Evolutionary conservation across 371 early-diverging fungal genomes (phyloP).

Genomic region (Mucor irregularis): DNA sequence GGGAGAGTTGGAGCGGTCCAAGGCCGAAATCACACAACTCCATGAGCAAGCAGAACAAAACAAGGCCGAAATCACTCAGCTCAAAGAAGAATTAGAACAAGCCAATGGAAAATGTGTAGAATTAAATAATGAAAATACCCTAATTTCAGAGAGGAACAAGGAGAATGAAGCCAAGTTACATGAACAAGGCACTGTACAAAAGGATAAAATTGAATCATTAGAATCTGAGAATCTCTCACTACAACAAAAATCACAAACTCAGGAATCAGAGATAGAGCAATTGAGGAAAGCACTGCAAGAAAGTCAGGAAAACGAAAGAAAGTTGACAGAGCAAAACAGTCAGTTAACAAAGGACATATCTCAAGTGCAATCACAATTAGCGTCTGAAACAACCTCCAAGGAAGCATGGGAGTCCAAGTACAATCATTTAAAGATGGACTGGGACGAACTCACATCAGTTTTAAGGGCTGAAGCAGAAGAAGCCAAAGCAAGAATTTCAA

Average conservation of each 20-base stretch:
- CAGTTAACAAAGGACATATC: background rate
- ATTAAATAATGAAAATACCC: background rate
- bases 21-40: background rate
- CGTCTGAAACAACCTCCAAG: slow-evolving; percentile 4
- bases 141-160: background rate
- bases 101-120: background rate
- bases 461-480: slow-evolving; percentile 27
- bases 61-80: background rate
- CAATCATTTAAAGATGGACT: slow-evolving; percentile 24
- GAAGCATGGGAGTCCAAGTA: slow-evolving; percentile 16
- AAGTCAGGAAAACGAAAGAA: slow-evolving; percentile 6
- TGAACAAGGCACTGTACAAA: slow-evolving; percentile 1
- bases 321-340: background rate
- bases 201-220: background rate
- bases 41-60: background rate
- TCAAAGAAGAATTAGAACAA: background rate
- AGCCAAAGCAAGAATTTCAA: slow-evolving; percentile 24
- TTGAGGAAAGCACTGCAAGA: slow-evolving; percentile 4
- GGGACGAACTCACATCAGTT: slow-evolving; percentile 24
- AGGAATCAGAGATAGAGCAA: slow-evolving; percentile 8
- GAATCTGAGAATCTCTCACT: background rate
- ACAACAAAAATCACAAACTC: background rate
- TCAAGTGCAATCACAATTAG: slow-evolving; percentile 3
- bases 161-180: background rate
- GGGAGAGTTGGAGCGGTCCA: background rate